Evolutionary conservation across 768 basidiomycete genomes (phyloP), one percentile per base, ranked within the genome.

Genomic region (Phylloporus rhodoxanthus): DNA sequence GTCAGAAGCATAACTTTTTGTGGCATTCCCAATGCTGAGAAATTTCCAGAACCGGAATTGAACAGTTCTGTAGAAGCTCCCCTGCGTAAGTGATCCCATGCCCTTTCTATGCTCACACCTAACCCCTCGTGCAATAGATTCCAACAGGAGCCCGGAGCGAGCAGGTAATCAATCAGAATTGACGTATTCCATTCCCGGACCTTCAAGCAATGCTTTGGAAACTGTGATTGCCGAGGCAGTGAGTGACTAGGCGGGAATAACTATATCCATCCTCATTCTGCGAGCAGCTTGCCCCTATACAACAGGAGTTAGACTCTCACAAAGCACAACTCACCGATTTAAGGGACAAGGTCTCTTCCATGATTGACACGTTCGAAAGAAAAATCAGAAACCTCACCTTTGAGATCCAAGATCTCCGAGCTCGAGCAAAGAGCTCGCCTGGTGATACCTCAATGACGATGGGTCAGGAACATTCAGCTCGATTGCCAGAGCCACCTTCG

Each of bases 281-380:
- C 52, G 47, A 52, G 30, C 43, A 81, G 80, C 56, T 80, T 48
- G 72, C 70, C 32, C 80, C 82, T 15, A 59, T 84, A 13, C 72
- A 76, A 46, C 71, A 73, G 43, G 79, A 79, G 56, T 59, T 80
- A 19, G 67, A 74, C 48, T 63, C 68, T 3, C 68, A 81, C 44
- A 75, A 73, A 60, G 60, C 69, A 29, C 76, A 81, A 57, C 58
- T 80, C 19, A 66, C 53, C 25, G 64, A 69, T 34, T 47, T 67
- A 11, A 68, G 56, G 49, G 59, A 68, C 32, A 67, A 66, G 41
- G 56, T 67, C 14, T 51, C 68, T 44, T 54, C 50, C 46, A 17
- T 67, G 45, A 53, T 67, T 14, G 61, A 62, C 30, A 63, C 63
- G 9, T 68, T 67, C 30, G 71, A 72, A 55, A 55, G 63, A 30